Evolutionary conservation across 352 stramenopile genomes (phyloP), one percentile per base, ranked within the genome.

Genomic region (Phytophthora hybrid): DNA sequence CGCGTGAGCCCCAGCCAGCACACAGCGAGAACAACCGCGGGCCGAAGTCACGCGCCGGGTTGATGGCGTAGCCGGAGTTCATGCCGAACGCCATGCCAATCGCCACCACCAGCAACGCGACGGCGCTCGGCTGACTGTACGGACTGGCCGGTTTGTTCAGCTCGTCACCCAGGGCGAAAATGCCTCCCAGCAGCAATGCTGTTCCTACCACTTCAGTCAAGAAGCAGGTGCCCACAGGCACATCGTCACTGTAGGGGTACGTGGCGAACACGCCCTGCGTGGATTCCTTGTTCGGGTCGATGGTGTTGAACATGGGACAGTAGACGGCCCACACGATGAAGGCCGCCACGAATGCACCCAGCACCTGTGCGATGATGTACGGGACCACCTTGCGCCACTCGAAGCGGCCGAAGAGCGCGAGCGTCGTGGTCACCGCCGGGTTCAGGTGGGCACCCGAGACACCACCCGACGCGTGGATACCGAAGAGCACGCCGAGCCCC

Each of bases 31-130:
- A 81, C 3, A 87, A 21, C 4, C 80, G 74, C 26, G 75, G 75
- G 23, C 71, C 77, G 39, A 87, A 82, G 69, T 87, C 80, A 21
- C 76, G 71, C 1, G 80, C 80, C 7, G 80, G 83, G 70, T 91
- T 91, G 49, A 91, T 66, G 0, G 84, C 84, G 61, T 86, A 91
- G 52, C 84, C 80, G 1, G 84, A 85, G 71, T 89, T 91, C 60
- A 82, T 81, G 51, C 84, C 82, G 58, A 91, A 90, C n/a, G 78
- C 76, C 77, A 90, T 91, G 23, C 84, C 80, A 26, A 91, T 81
- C 0, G 63, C 82, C 10, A 83, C 68, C 44, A 91, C 74, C 21
- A 91, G 66, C 21, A 88, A 31, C 26, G 79, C 82, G 37, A 85
- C 71, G 1, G 81, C 67, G 13, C 73, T 56, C 0, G 82, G 84